These are phyloP conservation scores for Leishmania tarentolae DNA, from an alignment of 208 protist species.

Conservation along the genomic window DNA sequence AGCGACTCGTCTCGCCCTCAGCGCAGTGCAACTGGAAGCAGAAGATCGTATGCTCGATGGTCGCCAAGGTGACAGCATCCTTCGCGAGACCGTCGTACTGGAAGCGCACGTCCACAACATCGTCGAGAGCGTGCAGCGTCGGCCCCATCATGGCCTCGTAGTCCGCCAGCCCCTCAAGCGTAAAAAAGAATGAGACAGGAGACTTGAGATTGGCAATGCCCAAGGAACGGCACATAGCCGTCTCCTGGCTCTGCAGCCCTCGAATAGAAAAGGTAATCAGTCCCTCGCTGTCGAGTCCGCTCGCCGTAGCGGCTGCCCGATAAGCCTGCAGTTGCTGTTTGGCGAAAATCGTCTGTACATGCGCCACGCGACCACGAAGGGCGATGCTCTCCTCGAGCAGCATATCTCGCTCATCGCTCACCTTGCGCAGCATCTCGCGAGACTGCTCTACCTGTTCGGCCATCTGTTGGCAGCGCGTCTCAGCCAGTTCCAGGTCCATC, in stretches of 20 bases:
- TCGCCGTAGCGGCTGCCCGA: conserved; percentile 28
- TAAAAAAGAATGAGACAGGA: conserved; percentile 67
- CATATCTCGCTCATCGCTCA: conserved; percentile 71
- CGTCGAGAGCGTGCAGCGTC: conserved; percentile 55
- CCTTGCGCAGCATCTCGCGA: conserved; percentile 31
- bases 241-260: conserved; percentile 43
- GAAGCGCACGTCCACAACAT: conserved; percentile 72
- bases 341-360: conserved; percentile 88
- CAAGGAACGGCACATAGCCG: conserved; percentile 36
- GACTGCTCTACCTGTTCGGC: conserved; percentile 56
- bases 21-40: conserved; percentile 74
- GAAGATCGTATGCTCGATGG: conserved; percentile 63
- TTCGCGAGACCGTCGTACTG: conserved; percentile 62
- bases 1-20: conserved; percentile 24
- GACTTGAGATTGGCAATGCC: conserved; percentile 33
- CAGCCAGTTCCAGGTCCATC: conserved; percentile 84
- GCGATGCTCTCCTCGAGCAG: conserved; percentile 85
- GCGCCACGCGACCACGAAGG: conserved; percentile 65
- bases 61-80: conserved; percentile 57
- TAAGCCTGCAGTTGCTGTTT: conserved; percentile 88
- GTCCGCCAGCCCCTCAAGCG: conserved; percentile 68
- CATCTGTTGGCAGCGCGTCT: conserved; percentile 75
- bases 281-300: conserved; percentile 24
- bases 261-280: conserved; percentile 64
- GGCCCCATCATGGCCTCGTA: conserved; percentile 86